Percentiles rank a stretch among this genome's conserved stretches.
These are phyloP conservation scores for Asterophora parasitica DNA, from an alignment of 768 basidiomycete genomes.

Conservation along the genomic window DNA sequence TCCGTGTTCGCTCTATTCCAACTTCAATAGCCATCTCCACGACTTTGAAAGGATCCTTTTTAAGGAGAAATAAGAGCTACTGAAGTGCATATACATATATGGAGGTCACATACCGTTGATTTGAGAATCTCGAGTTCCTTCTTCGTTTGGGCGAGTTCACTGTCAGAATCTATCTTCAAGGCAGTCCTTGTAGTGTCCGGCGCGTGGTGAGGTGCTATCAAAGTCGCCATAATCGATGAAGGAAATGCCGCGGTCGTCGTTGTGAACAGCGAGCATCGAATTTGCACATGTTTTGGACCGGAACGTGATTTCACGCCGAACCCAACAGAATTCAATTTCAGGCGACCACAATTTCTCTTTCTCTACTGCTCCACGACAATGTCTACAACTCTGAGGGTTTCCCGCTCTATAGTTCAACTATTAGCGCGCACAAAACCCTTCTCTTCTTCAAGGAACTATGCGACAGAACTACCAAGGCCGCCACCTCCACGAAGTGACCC, in stretches of 20 bases:
- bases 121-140: conserved; percentile 17
- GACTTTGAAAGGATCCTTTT: conserved; percentile 40
- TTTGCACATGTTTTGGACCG: conserved; percentile 10
- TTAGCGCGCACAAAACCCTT: neutral
- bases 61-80: neutral
- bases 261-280: neutral
- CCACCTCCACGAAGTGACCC: conserved; percentile 19
- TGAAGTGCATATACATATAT: conserved; percentile 17
- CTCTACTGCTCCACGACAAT: neutral
- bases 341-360: neutral
- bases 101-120: conserved; percentile 9
- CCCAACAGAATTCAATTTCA: too few species aligned
- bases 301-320: neutral
- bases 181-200: neutral
- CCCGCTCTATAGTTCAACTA: conserved; percentile 6
- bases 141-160: conserved; percentile 9
- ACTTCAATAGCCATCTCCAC: conserved; percentile 53
- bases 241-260: conserved; percentile 4
- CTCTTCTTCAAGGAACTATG: conserved; percentile 11
- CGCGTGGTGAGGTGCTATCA: neutral
- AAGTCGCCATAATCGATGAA: conserved; percentile 1
- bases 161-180: neutral
- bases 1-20: conserved; percentile 46
- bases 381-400: conserved; percentile 8
- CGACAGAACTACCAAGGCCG: conserved; percentile 14